phyloP scores from a whole-genome alignment of 2,329 filamentous ascomycete species.

The Alternaria alternata region DNA sequence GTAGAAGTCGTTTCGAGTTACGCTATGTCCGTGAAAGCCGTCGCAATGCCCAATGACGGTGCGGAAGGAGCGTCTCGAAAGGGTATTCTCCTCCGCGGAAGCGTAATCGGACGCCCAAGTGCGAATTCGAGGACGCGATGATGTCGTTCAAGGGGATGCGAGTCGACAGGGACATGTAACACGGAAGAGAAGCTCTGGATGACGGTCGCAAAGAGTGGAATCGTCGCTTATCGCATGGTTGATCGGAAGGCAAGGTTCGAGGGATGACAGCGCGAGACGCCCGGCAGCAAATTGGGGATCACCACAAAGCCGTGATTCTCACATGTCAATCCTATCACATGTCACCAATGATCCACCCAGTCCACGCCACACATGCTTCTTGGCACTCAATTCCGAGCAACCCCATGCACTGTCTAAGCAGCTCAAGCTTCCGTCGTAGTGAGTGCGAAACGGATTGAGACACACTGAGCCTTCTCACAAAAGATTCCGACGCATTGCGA shows the following conservation, averaged over 20 bases:
- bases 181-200: slow-evolving; percentile 2
- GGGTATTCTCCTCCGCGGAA: slow-evolving; percentile 24
- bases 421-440: not conserved
- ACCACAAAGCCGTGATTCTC: slow-evolving; percentile 29
- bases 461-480: not conserved
- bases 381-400: slow-evolving; percentile 13
- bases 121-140: slow-evolving; percentile 21
- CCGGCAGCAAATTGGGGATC: slow-evolving; percentile 29
- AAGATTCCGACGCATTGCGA: not conserved
- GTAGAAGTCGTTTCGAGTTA: not conserved
- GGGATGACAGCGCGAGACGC: slow-evolving; percentile 13
- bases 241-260: slow-evolving; percentile 11
- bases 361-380: slow-evolving; percentile 23
- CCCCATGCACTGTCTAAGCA: not conserved
- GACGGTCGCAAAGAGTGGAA: slow-evolving; percentile 4
- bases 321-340: slow-evolving; percentile 38
- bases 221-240: slow-evolving; percentile 13
- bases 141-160: slow-evolving; percentile 20
- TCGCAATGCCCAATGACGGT: slow-evolving; percentile 10
- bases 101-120: slow-evolving; percentile 19
- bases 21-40: slow-evolving; percentile 19
- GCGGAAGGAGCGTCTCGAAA: slow-evolving; percentile 22
- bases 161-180: slow-evolving; percentile 7
- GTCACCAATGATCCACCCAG: slow-evolving; percentile 25
- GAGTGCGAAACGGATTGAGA: not conserved